phyloP scores from a whole-genome alignment of 2,329 filamentous ascomycete species.

The Diaporthe helianthi region DNA sequence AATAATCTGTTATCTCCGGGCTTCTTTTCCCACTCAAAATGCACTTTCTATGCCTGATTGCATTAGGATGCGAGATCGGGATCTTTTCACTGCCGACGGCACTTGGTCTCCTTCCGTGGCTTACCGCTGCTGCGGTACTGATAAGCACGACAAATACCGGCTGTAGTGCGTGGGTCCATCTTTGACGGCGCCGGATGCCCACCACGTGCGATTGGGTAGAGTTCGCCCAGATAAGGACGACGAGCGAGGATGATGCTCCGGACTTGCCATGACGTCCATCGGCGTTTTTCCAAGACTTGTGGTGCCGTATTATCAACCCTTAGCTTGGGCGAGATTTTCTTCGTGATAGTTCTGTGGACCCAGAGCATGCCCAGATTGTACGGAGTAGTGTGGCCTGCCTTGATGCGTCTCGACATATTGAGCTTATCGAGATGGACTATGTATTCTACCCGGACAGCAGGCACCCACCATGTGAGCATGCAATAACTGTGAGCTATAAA shows the following conservation, averaged over 20 bases:
- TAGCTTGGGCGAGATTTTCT: neutral
- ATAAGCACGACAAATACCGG: conserved; percentile 13
- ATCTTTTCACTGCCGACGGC: conserved; percentile 3
- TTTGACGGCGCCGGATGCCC: neutral
- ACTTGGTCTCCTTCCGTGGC: neutral
- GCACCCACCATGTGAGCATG: neutral
- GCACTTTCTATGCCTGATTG: neutral
- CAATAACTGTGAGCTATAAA: neutral
- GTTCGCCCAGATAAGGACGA: conserved; percentile 7
- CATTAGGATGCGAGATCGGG: conserved; percentile 15
- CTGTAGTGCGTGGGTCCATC: conserved; percentile 5
- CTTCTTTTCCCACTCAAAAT: neutral
- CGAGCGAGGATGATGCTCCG: neutral
- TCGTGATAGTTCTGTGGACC: neutral
- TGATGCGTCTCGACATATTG: no score
- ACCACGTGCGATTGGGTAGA: conserved; percentile 15
- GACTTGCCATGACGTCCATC: neutral
- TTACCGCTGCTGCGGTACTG: no score
- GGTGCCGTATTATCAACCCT: neutral
- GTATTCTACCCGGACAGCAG: neutral
- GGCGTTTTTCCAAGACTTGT: neutral
- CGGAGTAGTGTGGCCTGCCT: neutral
- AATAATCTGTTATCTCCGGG: neutral
- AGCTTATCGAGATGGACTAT: neutral
- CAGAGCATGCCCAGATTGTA: neutral